Conservation (phyloP, 208 protist genomes). For the Strigomonas galati region DNA sequence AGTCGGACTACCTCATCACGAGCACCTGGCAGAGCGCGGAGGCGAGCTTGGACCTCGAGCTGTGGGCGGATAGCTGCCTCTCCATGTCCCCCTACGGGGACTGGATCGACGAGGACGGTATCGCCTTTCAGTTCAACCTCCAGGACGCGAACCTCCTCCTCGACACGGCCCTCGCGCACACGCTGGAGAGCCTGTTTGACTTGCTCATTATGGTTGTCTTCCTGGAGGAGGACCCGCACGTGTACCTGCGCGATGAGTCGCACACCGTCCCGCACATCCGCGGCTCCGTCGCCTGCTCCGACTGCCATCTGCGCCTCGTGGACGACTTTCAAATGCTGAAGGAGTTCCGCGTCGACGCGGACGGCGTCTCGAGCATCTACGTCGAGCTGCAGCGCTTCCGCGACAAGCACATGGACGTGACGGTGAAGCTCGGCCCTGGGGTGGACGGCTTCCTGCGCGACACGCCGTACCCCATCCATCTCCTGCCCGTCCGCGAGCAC, state of each 20-base stretch:
- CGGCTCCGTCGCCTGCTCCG: slow-evolving; percentile 24
- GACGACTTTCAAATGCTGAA: slow-evolving; percentile 17
- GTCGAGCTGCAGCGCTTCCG: slow-evolving; percentile 35
- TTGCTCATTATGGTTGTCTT: slow-evolving; percentile 37
- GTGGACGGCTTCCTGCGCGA: slow-evolving; percentile 34
- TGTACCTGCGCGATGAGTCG: slow-evolving; percentile 40
- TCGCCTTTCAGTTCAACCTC: slow-evolving; percentile 37
- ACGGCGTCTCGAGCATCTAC: slow-evolving; percentile 24
- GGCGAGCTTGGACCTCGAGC: slow-evolving; percentile 11
- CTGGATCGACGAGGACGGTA: slow-evolving; percentile 41
- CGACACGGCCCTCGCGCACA: slow-evolving; percentile 30
- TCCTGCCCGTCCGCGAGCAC: slow-evolving; percentile 27
- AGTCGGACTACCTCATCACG: slow-evolving; percentile 24
- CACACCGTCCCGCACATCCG: slow-evolving; percentile 35
- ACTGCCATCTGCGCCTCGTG: slow-evolving; percentile 19
- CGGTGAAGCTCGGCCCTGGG: slow-evolving; percentile 26
- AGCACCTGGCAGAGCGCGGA: slow-evolving; percentile 11
- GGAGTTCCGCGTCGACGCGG: slow-evolving; percentile 28
- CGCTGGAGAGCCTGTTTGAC: slow-evolving; percentile 44
- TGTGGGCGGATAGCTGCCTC: slow-evolving; percentile 49
- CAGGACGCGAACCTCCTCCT: slow-evolving; percentile 30
- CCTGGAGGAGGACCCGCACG: slow-evolving; percentile 38
- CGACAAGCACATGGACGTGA: slow-evolving; percentile 55
- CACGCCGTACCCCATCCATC: slow-evolving; percentile 13
- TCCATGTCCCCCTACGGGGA: slow-evolving; percentile 33